These are phyloP conservation scores for Tylopilus vinaceipallidus DNA, from an alignment of 768 basidiomycete genomes.

Conservation along the genomic window DNA sequence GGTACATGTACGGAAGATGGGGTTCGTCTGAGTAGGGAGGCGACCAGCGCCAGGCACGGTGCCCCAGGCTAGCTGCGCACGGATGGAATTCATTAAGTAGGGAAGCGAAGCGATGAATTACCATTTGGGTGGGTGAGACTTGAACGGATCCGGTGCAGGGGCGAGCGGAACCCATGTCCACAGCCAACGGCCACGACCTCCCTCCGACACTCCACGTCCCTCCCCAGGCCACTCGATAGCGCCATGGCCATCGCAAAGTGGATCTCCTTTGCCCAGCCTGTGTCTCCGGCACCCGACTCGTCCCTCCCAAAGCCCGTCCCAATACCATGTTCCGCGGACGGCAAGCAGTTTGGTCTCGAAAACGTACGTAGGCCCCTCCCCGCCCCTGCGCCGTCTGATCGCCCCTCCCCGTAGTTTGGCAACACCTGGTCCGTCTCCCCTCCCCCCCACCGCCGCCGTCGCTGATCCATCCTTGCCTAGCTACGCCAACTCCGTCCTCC, in stretches of 20 bases:
- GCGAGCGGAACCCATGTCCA: constrained; percentile 10
- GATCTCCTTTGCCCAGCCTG: constrained; percentile 35
- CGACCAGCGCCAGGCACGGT: neutral
- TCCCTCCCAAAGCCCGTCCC: constrained; percentile 32
- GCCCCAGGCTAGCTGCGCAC: neutral
- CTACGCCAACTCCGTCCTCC: constrained; percentile 98
- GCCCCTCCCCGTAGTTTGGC: constrained; percentile 64
- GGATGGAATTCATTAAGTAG: too few relatives aligned
- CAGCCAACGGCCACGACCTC: neutral
- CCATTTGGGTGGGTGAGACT: constrained; percentile 9
- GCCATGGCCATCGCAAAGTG: constrained; percentile 41
- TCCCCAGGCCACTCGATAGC: too few relatives aligned
- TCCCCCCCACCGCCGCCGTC: constrained; percentile 1
- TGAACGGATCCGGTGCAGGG: constrained; percentile 13
- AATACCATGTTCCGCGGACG: constrained; percentile 56
- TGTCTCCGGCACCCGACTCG: constrained; percentile 22
- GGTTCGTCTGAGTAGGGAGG: constrained; percentile 18
- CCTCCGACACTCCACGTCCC: neutral
- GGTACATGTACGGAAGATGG: constrained; percentile 48
- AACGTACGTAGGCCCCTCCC: constrained; percentile 63
- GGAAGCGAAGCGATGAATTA: constrained; percentile 2
- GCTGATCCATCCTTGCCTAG: constrained; percentile 40
- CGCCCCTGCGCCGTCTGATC: constrained; percentile 10
- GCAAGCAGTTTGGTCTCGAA: constrained; percentile 93
- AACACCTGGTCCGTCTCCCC: constrained; percentile 78